These are phyloP conservation scores for Lachnellula subtilissima DNA, from an alignment of 2,329 filamentous ascomycete genomes.

Conservation along the genomic window DNA sequence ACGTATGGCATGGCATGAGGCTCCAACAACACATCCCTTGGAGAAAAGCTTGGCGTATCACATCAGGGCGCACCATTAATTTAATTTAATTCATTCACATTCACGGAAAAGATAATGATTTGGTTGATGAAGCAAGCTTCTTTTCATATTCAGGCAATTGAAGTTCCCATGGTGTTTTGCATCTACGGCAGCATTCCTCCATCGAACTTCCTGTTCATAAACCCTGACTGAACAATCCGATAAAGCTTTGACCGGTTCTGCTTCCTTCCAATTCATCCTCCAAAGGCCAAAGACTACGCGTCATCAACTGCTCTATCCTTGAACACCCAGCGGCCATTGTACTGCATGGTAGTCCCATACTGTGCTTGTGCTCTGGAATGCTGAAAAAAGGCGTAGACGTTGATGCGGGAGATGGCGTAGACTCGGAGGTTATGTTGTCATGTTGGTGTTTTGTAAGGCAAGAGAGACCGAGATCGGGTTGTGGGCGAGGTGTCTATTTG, in stretches of 20 bases:
- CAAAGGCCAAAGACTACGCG: conserved; percentile 33
- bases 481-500: conserved; percentile 40
- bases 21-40: no score
- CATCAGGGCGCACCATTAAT: no score
- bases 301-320: conserved; percentile 33
- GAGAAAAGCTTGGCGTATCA: no score
- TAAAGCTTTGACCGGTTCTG: conserved; percentile 29
- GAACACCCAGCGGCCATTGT: conserved; percentile 30
- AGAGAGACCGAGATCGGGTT: conserved; percentile 38
- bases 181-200: conserved; percentile 32
- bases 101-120: background rate
- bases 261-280: conserved; percentile 30
- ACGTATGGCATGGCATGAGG: no score
- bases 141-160: conserved; percentile 27
- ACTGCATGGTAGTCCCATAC: conserved; percentile 28
- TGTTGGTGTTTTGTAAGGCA: conserved; percentile 30
- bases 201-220: conserved; percentile 27
- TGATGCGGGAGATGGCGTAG: conserved; percentile 34
- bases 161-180: conserved; percentile 28
- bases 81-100: background rate
- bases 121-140: conserved; percentile 25
- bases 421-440: conserved; percentile 33
- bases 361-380: conserved; percentile 27
- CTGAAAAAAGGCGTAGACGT: conserved; percentile 33
- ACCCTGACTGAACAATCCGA: conserved; percentile 32